Conservation (phyloP, 805 yeast genomes). For the Crinitomyces ghanaensis region DNA sequence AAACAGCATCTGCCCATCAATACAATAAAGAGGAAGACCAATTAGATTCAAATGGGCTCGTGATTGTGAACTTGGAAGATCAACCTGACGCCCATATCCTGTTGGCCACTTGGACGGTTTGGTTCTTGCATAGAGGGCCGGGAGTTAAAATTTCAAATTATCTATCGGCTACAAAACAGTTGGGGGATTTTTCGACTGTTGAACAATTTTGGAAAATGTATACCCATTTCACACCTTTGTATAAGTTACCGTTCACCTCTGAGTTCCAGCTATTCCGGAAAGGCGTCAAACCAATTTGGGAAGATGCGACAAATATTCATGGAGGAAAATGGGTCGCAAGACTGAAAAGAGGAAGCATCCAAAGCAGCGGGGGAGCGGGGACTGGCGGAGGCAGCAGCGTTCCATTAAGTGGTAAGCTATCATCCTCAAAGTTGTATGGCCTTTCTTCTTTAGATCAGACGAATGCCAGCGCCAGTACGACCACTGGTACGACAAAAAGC, state of each 20-base stretch:
- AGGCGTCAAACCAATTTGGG: constrained; percentile 58
- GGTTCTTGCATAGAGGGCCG: constrained; percentile 22
- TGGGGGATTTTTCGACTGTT: constrained; percentile 74
- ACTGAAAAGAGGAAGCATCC: constrained; percentile 28
- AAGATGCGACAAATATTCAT: constrained; percentile 45
- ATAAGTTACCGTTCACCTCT: constrained; percentile 23
- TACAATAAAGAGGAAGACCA: constrained; percentile 1
- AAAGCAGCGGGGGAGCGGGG: constrained; percentile 8
- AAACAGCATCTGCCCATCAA: not conserved
- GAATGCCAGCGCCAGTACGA: not conserved
- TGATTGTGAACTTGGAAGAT: constrained; percentile 12
- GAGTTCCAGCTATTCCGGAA: constrained; percentile 48
- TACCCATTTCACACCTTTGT: constrained; percentile 38
- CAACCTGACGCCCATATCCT: constrained; percentile 13
- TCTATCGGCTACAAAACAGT: constrained; percentile 44
- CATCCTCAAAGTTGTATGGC: no score
- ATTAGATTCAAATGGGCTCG: constrained; percentile 4
- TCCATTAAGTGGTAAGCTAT: no score
- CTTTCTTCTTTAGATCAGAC: not conserved
- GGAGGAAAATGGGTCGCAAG: constrained; percentile 58
- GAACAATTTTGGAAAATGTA: constrained; percentile 97
- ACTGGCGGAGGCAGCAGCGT: constrained; percentile 1
- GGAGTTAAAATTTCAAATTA: constrained; percentile 18
- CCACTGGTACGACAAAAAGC: not conserved
- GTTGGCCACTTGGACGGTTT: constrained; percentile 20